A percentile compares a stretch with the other conserved stretches of the same genome.
Evolutionary conservation across 192 early-diverging fungal species (phyloP).

Genomic region (Backusella circina): DNA sequence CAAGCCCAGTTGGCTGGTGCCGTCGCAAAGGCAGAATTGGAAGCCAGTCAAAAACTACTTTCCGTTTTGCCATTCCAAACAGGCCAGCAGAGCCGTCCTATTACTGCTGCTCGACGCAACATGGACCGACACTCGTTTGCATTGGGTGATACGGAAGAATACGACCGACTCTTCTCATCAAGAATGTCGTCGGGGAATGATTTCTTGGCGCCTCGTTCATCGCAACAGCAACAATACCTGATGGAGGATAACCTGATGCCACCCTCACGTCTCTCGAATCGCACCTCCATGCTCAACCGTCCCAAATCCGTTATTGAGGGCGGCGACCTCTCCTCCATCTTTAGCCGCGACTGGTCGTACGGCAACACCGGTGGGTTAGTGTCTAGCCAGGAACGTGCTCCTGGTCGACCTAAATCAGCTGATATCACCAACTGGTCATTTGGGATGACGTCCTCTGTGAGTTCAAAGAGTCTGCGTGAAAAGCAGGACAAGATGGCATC

Average conservation of each 20-base stretch:
- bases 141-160: constrained; percentile 30
- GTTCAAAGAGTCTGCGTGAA: not conserved
- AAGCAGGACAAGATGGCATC: not conserved
- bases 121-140: constrained; percentile 34
- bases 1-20: constrained; percentile 51
- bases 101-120: not conserved
- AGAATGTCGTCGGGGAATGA: not conserved
- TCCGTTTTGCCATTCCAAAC: constrained; percentile 28
- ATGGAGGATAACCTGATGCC: not conserved
- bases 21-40: constrained; percentile 53
- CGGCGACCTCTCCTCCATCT: constrained; percentile 17
- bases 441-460: not conserved
- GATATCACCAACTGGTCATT: constrained; percentile 36
- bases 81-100: not conserved
- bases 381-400: not conserved
- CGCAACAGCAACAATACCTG: not conserved
- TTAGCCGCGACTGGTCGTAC: constrained; percentile 22
- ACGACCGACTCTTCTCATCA: constrained; percentile 10
- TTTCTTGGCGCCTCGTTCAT: not conserved
- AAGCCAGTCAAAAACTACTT: constrained; percentile 28
- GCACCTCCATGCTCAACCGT: not conserved
- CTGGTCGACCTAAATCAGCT: constrained; percentile 34
- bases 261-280: not conserved
- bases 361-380: not conserved
- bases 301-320: constrained; percentile 34